These are phyloP conservation scores for Westerdykella sp. DNA, from an alignment of 2,329 filamentous ascomycete genomes.

Conservation along the genomic window DNA sequence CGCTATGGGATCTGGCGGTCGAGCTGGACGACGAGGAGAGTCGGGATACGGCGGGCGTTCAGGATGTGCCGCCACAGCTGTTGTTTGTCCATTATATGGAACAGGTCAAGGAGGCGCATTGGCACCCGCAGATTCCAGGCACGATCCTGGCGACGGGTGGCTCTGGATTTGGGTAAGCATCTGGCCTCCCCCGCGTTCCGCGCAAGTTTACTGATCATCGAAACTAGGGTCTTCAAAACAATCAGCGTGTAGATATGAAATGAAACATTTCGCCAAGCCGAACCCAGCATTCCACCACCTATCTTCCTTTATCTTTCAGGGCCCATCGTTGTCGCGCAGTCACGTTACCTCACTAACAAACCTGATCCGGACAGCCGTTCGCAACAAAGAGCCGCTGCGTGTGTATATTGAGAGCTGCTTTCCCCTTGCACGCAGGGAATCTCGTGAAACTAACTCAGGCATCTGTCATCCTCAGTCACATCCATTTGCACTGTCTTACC, in stretches of 20 bases:
- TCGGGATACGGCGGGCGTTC: constrained; percentile 76
- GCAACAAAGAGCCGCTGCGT: too few species aligned
- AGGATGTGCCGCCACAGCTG: constrained; percentile 88
- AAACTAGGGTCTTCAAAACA: constrained; percentile 36
- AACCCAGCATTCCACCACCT: too few species aligned
- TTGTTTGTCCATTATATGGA: constrained; percentile 97
- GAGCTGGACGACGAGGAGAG: constrained; percentile 97
- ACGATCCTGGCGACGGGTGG: constrained; percentile 84
- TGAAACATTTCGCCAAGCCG: background rate
- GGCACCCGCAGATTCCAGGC: constrained; percentile 94
- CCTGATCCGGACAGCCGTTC: too few species aligned
- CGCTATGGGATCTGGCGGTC: constrained; percentile 92
- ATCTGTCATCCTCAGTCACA: too few species aligned
- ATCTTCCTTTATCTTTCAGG: too few species aligned
- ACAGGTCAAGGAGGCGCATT: constrained; percentile 91
- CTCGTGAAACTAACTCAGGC: too few species aligned
- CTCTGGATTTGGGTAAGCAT: constrained; percentile 63
- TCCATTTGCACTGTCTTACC: too few species aligned
- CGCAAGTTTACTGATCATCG: constrained; percentile 9
- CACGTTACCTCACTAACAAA: too few species aligned
- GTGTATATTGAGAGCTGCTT: too few species aligned
- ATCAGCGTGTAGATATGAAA: constrained; percentile 32
- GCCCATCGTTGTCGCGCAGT: too few species aligned
- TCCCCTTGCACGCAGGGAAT: too few species aligned
- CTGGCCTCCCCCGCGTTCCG: background rate